Conservation (phyloP, 2,329 filamentous ascomycete genomes). For the Xylaria sp. region DNA sequence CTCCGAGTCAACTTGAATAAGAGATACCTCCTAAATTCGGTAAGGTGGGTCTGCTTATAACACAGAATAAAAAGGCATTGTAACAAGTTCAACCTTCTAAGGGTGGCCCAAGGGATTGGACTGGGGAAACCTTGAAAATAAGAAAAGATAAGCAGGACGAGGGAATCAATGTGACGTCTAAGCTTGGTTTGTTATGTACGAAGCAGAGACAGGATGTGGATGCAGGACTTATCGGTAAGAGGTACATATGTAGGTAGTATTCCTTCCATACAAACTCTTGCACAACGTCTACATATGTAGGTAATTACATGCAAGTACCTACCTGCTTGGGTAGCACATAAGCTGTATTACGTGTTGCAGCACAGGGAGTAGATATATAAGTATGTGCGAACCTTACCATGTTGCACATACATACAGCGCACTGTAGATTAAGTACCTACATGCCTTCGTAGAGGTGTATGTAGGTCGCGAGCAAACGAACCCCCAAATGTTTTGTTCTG, state of each 20-base stretch:
- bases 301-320: neutral
- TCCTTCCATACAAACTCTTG: neutral
- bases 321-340: neutral
- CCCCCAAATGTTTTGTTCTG: constrained; percentile 38
- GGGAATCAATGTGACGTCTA: neutral
- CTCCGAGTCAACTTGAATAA: neutral
- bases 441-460: neutral
- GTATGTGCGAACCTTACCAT: neutral
- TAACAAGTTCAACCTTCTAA: neutral
- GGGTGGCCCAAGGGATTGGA: neutral
- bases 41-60: constrained; percentile 1
- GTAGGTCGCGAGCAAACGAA: constrained; percentile 9
- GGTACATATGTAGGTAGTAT: too few species aligned
- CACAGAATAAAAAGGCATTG: constrained; percentile 11
- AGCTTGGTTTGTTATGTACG: too few species aligned
- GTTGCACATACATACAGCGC: neutral
- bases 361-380: neutral
- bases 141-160: neutral
- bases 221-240: too few species aligned
- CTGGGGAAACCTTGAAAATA: neutral
- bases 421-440: neutral
- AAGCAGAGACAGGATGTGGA: too few species aligned
- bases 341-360: neutral
- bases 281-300: neutral
- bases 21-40: neutral